Evolutionary conservation across 352 stramenopile genomes (phyloP), one percentile per base, ranked within the genome.

Genomic region (Phytophthora litchii): DNA sequence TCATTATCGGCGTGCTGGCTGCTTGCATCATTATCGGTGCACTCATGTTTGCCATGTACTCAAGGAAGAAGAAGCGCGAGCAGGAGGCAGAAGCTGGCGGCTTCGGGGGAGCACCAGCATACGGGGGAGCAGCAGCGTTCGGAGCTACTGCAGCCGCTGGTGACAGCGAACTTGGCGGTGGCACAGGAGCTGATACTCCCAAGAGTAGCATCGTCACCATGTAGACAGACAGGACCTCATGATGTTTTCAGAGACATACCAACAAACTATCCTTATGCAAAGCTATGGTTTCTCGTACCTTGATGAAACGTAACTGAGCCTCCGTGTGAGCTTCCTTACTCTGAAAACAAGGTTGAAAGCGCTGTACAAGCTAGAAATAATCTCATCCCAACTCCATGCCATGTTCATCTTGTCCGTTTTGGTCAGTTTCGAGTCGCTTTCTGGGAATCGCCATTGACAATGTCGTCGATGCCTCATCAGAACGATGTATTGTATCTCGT

Each of bases 191-290:
- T 5, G 68, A 83, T 20, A 93, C 83, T 13, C 83, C 83, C 32
- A 93, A 91, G 72, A 63, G 74, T 40, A 86, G 78, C 44, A 93
- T 93, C 44, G 81, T 91, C 35, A 88, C 76, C 31, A 89, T 93
- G 83, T 93, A 89, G 67, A 56, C 51, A 61, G 51, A 43, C 35
- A 45, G 42, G 44, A 49, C 14, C 35, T 37, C 7, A 53, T 23
- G 51, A 50, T 54, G 43, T 69, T 50, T 64, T 35, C n/a, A 48
- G 17, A 57, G 32, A 68, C 50, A 61, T 62, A 64, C 48, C 21
- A 60, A 66, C 53, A 57, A 70, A 50, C 50, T 74, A 74, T 74
- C 38, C 32, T 64, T 74, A 70, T 74, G 65, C 45, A 64, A 57
- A 23, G 41, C 53, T 60, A 34, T 46, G 27, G n/a, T 45, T 23